Evolutionary conservation across 2,329 filamentous ascomycete species (phyloP).

Genomic region (Kalmusia sp.): DNA sequence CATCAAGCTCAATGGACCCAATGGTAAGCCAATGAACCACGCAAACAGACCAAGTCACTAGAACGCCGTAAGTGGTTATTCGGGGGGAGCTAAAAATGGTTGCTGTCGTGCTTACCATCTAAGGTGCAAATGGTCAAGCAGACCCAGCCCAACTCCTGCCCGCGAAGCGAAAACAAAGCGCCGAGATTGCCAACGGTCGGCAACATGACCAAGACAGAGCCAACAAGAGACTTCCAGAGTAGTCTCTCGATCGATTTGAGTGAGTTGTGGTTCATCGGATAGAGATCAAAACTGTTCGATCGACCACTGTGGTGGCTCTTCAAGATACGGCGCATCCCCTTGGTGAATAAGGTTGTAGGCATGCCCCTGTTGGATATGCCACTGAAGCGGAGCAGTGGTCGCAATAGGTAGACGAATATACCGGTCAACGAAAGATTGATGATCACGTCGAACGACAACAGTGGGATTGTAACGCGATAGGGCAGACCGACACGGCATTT

Average conservation of each 20-base stretch:
- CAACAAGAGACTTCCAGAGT: slow-evolving; percentile 38
- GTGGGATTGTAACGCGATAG: slow-evolving; percentile 40
- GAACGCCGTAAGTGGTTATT: not conserved
- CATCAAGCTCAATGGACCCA: slow-evolving; percentile 29
- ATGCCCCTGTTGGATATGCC: slow-evolving; percentile 9
- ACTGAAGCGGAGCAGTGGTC: slow-evolving; percentile 34
- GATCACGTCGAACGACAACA: slow-evolving; percentile 47
- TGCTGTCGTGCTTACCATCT: slow-evolving; percentile 41
- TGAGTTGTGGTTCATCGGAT: slow-evolving; percentile 23
- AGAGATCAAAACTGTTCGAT: slow-evolving; percentile 12
- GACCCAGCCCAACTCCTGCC: slow-evolving; percentile 49
- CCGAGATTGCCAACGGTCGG: slow-evolving; percentile 49
- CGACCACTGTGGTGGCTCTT: slow-evolving; percentile 3
- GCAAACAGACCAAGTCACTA: slow-evolving; percentile 44
- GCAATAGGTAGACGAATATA: slow-evolving; percentile 47
- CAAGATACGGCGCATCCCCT: slow-evolving; percentile 21
- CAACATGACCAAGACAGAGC: slow-evolving; percentile 46
- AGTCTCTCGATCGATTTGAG: slow-evolving; percentile 32
- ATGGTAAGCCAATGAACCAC: slow-evolving; percentile 47
- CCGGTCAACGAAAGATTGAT: slow-evolving; percentile 50
- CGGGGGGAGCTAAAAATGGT: not conserved
- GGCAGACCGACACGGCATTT: slow-evolving; percentile 51
- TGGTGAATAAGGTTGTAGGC: slow-evolving; percentile 20
- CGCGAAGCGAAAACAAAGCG: slow-evolving; percentile 36
- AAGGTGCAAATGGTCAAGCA: slow-evolving; percentile 50